These are phyloP conservation scores for Pseudogymnoascus sp. DNA, from an alignment of 2,329 filamentous ascomycete genomes.

Conservation along the genomic window DNA sequence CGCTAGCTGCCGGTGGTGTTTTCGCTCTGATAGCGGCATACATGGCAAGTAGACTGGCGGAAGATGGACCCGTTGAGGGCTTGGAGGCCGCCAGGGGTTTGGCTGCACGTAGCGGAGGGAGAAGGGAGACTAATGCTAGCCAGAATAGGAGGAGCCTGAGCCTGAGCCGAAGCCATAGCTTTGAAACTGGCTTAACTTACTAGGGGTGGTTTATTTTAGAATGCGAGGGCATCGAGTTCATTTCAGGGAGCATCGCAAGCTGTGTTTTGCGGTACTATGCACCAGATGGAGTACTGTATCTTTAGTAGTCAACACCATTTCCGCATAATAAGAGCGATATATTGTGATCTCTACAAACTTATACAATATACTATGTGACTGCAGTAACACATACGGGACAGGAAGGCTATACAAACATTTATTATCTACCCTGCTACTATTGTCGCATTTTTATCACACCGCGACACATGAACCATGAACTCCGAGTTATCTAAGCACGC, in stretches of 20 bases:
- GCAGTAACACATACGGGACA: background rate
- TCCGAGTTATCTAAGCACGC: background rate
- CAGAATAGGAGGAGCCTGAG: conserved; percentile 7
- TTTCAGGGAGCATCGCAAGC: background rate
- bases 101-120: background rate
- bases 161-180: conserved; percentile 8
- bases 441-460: background rate
- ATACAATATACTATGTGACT: no score
- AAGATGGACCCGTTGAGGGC: conserved; percentile 18
- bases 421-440: background rate
- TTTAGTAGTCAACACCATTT: background rate
- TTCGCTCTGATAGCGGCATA: conserved; percentile 71
- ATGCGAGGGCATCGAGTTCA: background rate
- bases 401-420: background rate
- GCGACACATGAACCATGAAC: background rate
- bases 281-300: background rate
- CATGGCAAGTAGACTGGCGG: conserved; percentile 37
- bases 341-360: background rate
- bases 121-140: conserved; percentile 2
- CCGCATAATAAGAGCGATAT: background rate
- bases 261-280: background rate
- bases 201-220: background rate
- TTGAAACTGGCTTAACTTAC: conserved; percentile 1
- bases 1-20: conserved; percentile 74
- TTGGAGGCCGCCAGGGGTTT: background rate